Percentiles rank a stretch among this genome's conserved stretches.
Conservation (phyloP, 805 yeast species). For the Groenewaldozyma tartarivorans region DNA sequence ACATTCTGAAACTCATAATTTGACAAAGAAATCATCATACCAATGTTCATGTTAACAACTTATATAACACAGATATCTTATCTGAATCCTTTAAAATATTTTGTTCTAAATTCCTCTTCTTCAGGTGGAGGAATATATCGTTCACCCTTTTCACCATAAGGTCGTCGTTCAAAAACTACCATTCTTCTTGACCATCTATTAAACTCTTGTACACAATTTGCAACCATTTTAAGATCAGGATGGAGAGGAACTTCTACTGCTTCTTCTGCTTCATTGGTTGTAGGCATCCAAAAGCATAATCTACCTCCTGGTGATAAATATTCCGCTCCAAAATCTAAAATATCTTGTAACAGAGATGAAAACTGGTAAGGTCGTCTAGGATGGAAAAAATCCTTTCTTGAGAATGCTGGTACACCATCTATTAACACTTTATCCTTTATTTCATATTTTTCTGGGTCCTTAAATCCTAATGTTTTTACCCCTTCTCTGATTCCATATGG, state of each 20-base stretch:
- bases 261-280: constrained; percentile 77
- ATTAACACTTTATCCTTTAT: constrained; percentile 68
- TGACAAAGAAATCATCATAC: too few species aligned
- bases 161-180: constrained; percentile 64
- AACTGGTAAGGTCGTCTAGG: constrained; percentile 87
- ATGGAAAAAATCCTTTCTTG: constrained; percentile 76
- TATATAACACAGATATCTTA: too few species aligned
- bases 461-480: constrained; percentile 82
- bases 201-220: constrained; percentile 77
- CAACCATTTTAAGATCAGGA: constrained; percentile 55
- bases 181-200: constrained; percentile 89
- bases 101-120: constrained; percentile 57
- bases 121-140: constrained; percentile 36
- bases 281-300: constrained; percentile 95
- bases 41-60: too few species aligned
- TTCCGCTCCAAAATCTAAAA: constrained; percentile 60
- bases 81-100: constrained; percentile 61
- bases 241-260: constrained; percentile 62
- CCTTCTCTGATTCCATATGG: constrained; percentile 98
- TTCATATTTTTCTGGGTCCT: constrained; percentile 52
- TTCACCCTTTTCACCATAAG: constrained; percentile 31
- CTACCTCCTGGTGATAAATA: constrained; percentile 70
- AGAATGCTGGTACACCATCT: constrained; percentile 68
- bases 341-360: constrained; percentile 66
- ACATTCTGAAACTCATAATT: too few species aligned